Evolutionary conservation across 2,329 filamentous ascomycete genomes (phyloP).

Genomic region (Talaromyces sp.): DNA sequence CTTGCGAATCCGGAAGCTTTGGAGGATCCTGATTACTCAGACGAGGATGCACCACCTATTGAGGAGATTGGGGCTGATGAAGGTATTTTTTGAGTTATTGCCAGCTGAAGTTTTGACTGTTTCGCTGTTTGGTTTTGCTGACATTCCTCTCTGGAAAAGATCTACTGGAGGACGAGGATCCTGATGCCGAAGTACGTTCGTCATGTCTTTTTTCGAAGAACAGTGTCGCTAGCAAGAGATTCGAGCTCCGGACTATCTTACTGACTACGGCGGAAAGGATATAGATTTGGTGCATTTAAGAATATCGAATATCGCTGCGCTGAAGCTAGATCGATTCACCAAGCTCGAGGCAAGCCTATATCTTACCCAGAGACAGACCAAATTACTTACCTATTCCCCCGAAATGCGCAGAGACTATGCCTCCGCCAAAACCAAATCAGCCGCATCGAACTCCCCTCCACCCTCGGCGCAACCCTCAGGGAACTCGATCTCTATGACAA

Average conservation of each 20-base stretch:
- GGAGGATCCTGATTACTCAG: slow-evolving; percentile 82
- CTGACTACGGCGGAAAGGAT: slow-evolving; percentile 51
- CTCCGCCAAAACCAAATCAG: slow-evolving; percentile 90
- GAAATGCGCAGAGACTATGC: slow-evolving; percentile 62
- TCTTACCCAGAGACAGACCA: neutral
- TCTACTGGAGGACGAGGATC: slow-evolving; percentile 57
- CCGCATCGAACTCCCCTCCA: slow-evolving; percentile 69
- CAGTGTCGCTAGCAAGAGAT: neutral
- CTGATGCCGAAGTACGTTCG: slow-evolving; percentile 50
- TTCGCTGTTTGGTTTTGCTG: neutral
- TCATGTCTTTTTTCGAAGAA: neutral
- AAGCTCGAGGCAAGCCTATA: slow-evolving; percentile 56
- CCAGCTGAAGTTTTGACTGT: neutral
- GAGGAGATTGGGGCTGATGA: slow-evolving; percentile 80
- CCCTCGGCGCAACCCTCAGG: slow-evolving; percentile 63
- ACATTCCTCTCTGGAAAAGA: slow-evolving; percentile 40
- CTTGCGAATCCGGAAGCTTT: slow-evolving; percentile 77
- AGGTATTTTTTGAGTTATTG: slow-evolving; percentile 47
- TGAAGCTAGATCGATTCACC: slow-evolving; percentile 80
- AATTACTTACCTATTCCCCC: neutral
- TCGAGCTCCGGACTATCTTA: neutral
- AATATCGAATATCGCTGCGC: slow-evolving; percentile 70
- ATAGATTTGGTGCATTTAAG: slow-evolving; percentile 89
- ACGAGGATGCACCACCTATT: slow-evolving; percentile 62
- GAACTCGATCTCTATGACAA: slow-evolving; percentile 98